Evolutionary conservation across 208 protist genomes (phyloP).

Genomic region (Crithidia sp.): DNA sequence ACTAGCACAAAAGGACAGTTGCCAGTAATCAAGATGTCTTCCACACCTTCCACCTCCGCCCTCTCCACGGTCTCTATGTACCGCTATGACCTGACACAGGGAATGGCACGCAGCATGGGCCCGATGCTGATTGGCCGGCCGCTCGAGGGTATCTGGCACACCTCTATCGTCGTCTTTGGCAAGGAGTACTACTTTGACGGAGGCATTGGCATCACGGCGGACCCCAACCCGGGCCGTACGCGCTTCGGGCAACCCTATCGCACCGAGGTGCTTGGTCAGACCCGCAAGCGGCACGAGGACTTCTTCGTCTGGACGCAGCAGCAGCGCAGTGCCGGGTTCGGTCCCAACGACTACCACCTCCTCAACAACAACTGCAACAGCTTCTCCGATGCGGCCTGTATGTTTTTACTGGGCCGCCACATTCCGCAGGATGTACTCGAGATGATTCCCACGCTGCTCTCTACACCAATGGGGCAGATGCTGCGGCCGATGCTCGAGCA

Average conservation of each 20-base stretch:
- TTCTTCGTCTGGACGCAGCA: conserved; percentile 63
- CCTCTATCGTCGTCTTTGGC: conserved; percentile 91
- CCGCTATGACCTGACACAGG: conserved; percentile 94
- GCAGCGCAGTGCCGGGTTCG: conserved; percentile 46
- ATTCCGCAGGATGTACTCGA: conserved; percentile 77
- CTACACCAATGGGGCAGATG: conserved; percentile 83
- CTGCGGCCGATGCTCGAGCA: conserved; percentile 81
- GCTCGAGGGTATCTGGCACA: conserved; percentile 95
- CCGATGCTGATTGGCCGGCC: conserved; percentile 79
- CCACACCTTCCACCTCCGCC: conserved; percentile 18
- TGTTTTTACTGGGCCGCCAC: conserved; percentile 70
- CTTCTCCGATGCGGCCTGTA: conserved; percentile 85
- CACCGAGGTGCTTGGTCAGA: conserved; percentile 64
- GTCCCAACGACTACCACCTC: conserved; percentile 87
- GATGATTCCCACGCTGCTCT: conserved; percentile 79
- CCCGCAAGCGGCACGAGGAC: conserved; percentile 55
- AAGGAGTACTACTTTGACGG: conserved; percentile 95
- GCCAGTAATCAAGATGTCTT: background rate
- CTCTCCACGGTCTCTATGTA: conserved; percentile 75
- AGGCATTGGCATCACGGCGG: conserved; percentile 72
- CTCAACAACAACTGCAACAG: conserved; percentile 95
- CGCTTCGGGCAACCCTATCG: conserved; percentile 82
- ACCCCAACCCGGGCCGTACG: conserved; percentile 55
- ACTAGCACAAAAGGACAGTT: too few relatives aligned
- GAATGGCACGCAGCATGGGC: conserved; percentile 84